Evolutionary conservation across 2,329 filamentous ascomycete species (phyloP), one percentile per base, ranked within the genome.

Genomic region (Pseudogymnoascus sp.): DNA sequence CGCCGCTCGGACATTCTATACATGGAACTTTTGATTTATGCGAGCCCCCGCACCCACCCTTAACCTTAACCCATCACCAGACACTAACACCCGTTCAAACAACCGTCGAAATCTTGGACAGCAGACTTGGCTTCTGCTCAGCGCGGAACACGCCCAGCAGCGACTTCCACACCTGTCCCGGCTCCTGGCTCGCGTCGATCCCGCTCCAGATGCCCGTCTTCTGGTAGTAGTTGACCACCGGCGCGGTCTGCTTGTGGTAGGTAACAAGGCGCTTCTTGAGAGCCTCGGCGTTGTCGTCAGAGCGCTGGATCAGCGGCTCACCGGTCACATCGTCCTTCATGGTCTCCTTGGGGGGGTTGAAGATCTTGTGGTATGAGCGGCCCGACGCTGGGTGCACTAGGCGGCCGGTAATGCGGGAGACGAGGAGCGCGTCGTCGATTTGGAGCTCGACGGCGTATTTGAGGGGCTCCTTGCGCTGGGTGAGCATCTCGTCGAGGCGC

Each of bases 261-360:
- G 93, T 97, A 42, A 82, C 82, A 65, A 99, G 84, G 67, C 95
- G 89, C 87, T 97, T 99, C 85, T 92, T 93, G 68, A 99, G 85
- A 49, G 95, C 91, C 7, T 93, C 93, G 70, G 90, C 93, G 77
- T 97, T 99, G 82, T 99, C 95, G 76, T 99, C 95, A 69, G 90
- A 93, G 73, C 95, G 88, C 83, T 97, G 95, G 73, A 97, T 89
- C 70, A 99, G 83, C 59, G 93, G 93, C 84, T 99, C 95, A 77
- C 95, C 95, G 18, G 95, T 97, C 69, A 97, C 78, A 77, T 99
- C 95, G 78, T 99, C 95, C 76, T 87, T 96, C 95, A 97, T 97
- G 68, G 84, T 73, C 72, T 86, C 80, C 86, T 97, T 96, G 72
- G 95, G 95, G 61, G 95, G 95, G 86, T 97, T 97, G 88, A 99